Conservation (phyloP, 345 rosid species). For the Hibiscus syriacus region DNA sequence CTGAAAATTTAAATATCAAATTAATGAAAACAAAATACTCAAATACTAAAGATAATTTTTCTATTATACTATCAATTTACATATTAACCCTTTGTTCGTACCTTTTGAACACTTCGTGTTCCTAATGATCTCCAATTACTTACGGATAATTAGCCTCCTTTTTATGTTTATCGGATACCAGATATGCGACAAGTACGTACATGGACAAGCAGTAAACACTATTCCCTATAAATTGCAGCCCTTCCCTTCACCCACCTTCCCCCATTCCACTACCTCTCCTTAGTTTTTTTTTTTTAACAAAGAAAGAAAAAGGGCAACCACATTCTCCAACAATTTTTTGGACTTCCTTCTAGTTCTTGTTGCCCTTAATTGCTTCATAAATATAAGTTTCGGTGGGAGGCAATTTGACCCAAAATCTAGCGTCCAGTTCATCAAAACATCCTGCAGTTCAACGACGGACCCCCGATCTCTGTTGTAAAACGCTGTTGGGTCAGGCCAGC, state of each 20-base stretch:
- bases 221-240: constrained; percentile 14
- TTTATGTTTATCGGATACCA: no score
- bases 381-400: constrained; percentile 21
- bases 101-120: no score
- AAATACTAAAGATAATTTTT: no score
- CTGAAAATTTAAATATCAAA: no score
- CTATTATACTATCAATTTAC: no score
- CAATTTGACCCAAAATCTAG: constrained; percentile 6
- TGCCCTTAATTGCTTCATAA: constrained; percentile 13
- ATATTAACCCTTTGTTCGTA: no score
- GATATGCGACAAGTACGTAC: not conserved
- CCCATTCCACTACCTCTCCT: constrained; percentile 2
- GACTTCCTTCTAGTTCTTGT: constrained; percentile 9
- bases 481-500: constrained; percentile 51
- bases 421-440: constrained; percentile 50
- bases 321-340: not conserved
- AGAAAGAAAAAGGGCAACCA: constrained; percentile 10
- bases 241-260: not conserved
- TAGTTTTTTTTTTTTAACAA: not conserved
- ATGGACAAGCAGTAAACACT: not conserved
- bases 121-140: no score
- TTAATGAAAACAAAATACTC: no score
- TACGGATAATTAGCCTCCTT: no score
- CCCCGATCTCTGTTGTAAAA: constrained; percentile 49
- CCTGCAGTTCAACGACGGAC: constrained; percentile 52